Conservation (phyloP, 768 basidiomycete species). For the Trametes elegans region DNA sequence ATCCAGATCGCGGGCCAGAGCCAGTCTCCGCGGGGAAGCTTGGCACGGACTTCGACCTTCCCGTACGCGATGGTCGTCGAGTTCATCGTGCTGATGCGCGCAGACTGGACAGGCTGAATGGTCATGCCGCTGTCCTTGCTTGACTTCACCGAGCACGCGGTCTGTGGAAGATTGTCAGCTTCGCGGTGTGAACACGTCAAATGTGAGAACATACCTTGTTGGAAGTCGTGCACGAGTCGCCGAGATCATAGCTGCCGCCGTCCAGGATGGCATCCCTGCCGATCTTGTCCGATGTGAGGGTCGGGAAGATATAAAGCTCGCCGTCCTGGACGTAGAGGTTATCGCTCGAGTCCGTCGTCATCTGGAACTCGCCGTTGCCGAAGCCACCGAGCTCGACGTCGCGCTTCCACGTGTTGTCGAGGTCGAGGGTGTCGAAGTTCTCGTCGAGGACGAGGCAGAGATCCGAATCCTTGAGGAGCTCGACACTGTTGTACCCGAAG, state of each 20-base stretch:
- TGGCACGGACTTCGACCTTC: slow-evolving; percentile 52
- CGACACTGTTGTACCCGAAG: slow-evolving; percentile 41
- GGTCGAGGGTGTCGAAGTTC: slow-evolving; percentile 46
- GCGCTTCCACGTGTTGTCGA: slow-evolving; percentile 40
- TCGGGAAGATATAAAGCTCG: slow-evolving; percentile 57
- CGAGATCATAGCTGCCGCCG: slow-evolving; percentile 20
- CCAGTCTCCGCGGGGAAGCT: slow-evolving; percentile 45
- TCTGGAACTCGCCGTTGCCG: slow-evolving; percentile 58
- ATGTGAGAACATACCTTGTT: slow-evolving; percentile 9
- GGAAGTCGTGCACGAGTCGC: slow-evolving; percentile 19
- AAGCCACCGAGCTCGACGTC: slow-evolving; percentile 57
- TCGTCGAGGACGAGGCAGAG: slow-evolving; percentile 50
- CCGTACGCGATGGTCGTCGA: slow-evolving; percentile 52
- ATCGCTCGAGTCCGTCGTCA: slow-evolving; percentile 41
- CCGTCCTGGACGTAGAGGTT: slow-evolving; percentile 48
- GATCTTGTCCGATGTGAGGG: slow-evolving; percentile 52
- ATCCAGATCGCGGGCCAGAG: slow-evolving; percentile 46
- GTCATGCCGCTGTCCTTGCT: slow-evolving; percentile 31
- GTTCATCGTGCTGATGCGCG: slow-evolving; percentile 51
- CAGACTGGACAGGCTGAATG: slow-evolving; percentile 54
- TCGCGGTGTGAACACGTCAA: neutral
- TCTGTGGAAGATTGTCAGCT: slow-evolving; percentile 15
- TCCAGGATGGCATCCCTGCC: slow-evolving; percentile 38
- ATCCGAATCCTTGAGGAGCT: slow-evolving; percentile 33
- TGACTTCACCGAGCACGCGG: slow-evolving; percentile 45